Conservation (phyloP, 176 grass and related monocot genomes). For the Bromus sterilis region DNA sequence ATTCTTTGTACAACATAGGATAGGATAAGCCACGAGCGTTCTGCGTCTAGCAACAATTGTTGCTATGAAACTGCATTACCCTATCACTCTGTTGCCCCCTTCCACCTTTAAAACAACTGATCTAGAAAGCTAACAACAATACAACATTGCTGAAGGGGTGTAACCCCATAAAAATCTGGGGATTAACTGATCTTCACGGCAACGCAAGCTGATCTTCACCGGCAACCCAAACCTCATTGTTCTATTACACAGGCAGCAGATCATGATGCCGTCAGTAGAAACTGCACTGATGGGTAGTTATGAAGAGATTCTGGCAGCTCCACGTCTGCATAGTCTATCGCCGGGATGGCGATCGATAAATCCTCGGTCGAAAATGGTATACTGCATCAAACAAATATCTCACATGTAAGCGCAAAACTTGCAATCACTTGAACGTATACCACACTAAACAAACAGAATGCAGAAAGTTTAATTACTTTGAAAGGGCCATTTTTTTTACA, state of each 20-base stretch:
- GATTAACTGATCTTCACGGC: conserved; percentile 12
- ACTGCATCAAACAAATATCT: conserved; percentile 42
- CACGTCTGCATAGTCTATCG: conserved; percentile 56
- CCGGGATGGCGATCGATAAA: conserved; percentile 87
- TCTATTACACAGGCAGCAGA: conserved; percentile 24
- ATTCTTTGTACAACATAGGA: conserved; percentile 31
- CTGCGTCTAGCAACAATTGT: conserved; percentile 57
- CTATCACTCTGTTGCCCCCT: background rate
- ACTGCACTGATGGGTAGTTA: conserved; percentile 51
- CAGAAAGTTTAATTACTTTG: background rate
- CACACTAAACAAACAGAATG: background rate
- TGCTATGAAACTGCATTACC: conserved; percentile 26
- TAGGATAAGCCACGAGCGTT: background rate
- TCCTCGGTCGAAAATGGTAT: conserved; percentile 95
- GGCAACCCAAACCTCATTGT: background rate
- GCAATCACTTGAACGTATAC: background rate
- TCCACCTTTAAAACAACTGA: background rate
- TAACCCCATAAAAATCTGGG: conserved; percentile 22
- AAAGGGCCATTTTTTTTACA: background rate
- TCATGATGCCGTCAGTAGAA: conserved; percentile 45
- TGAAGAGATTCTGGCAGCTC: conserved; percentile 61
- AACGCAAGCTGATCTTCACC: conserved; percentile 12
- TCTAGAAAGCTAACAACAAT: conserved; percentile 29
- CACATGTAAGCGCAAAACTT: conserved; percentile 19
- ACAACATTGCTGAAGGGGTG: conserved; percentile 35